Evolutionary conservation across 352 stramenopile species (phyloP), one percentile per base, ranked within the genome.

Genomic region (Pythium rhizo-oryzae): DNA sequence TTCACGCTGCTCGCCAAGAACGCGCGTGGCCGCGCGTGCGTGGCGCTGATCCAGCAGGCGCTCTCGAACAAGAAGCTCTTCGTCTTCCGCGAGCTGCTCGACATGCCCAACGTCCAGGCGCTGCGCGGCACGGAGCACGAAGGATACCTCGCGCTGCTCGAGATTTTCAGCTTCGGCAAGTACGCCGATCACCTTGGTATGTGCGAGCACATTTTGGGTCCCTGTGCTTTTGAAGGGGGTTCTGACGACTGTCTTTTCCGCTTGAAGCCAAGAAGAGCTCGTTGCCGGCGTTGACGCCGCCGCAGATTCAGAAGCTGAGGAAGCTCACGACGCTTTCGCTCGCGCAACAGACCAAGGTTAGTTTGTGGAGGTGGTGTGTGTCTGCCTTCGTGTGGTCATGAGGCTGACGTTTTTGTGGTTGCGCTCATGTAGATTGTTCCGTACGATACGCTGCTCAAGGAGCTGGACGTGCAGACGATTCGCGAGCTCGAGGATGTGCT

Each of bases 1-100:
- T 98, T 98, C 75, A 97, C 85, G 71, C 81, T 98, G 61, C 79
- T 98, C 56, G 93, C 92, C 18, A 97, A 97, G 79, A 94, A 94
- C 24, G 85, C 89, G 47, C 90, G 93, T 39, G 91, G 90, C 8
- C 77, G 89, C 8, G 93, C 92, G n/a, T 98, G 93, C 51, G 89
- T 96, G 57, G 92, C 89, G 47, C 79, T 98, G 46, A 96, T 98
- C 65, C 93, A 98, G 77, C 92, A 98, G 72, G 92, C 97, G 39
- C 78, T 98, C 30, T 90, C 72, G 53, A 95, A 97, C 76, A 95
- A 94, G 74, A 97, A 97, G 71, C 79, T 97, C 43, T 97, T 97
- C 70, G 91, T 98, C 23, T 98, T 98, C 69, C 89, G 93, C 23
- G 92, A 98, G 80, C 80, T 98, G 53, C 72, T 98, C 41, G 83